Base-by-base conservation (phyloP, 2,329 filamentous ascomycete genomes). In the Aspergillus sp. region DNA sequence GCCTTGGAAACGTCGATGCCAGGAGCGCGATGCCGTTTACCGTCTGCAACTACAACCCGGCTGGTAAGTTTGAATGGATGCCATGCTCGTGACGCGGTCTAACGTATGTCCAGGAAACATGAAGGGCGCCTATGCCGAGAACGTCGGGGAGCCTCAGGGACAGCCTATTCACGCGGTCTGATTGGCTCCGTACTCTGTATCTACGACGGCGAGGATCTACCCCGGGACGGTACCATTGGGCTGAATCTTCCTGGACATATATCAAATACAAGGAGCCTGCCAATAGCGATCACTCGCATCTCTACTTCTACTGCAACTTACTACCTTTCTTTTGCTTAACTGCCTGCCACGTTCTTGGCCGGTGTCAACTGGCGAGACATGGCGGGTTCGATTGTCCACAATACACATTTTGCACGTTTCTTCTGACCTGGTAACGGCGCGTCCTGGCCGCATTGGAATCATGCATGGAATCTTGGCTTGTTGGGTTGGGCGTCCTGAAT, bases 31-130 rank as follows among this genome's bases (percentile, higher is more conserved):
- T 77, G n/a, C 78, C 74, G 63, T 86, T 76, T 68, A 88, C 82
- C 17, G 85, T 93, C 51, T 94, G 86, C 79, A 89, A 94, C 73
- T 94, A 94, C 68, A 67, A 64, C 45, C 71, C 77, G 40, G 65
- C 76, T 42, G 86, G 84, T 83, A 75, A 60, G 75, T 60, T 16
- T 20, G 4, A 16, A 11, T 13, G 15, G 8, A 12, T 14, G 10
- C 12, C 25, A 11, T 3, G 8, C 25, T 11, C 2, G 8, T 3
- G 3, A 10, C 11, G 4, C 14, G 15, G 13, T 19, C 52, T 60
- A 41, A 61, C 47, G 26, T 44, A 11, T 17, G 15, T 29, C 14
- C 32, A 70, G 72, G 74, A 31, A 80, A 80, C 61, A 64, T 69
- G 33, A 61, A 46, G 10, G 67, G 65, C 38, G 56, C 70, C 46